A percentile compares a stretch with the other conserved stretches of the same genome.
These are phyloP conservation scores for Calophaca sinica DNA, from an alignment of 306 rosid species.

Conservation along the genomic window DNA sequence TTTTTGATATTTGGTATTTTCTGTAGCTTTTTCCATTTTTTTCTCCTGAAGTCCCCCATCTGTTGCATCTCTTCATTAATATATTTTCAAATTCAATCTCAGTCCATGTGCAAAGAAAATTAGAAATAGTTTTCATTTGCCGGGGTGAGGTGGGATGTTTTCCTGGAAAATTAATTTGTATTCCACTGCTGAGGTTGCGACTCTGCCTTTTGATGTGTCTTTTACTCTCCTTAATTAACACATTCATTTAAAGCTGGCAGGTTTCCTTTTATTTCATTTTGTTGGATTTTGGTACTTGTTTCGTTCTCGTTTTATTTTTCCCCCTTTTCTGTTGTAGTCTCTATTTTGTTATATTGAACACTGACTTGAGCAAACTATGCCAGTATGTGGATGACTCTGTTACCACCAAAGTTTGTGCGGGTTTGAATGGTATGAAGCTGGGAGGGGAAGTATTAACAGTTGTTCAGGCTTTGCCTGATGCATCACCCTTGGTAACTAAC, in stretches of 20 bases:
- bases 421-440: slow-evolving; percentile 85
- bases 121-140: slow-evolving; percentile 18
- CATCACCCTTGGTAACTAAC: slow-evolving; percentile 58
- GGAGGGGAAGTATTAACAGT: slow-evolving; percentile 82
- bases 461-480: slow-evolving; percentile 68
- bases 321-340: slow-evolving; percentile 16
- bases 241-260: not conserved
- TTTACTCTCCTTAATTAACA: too few species aligned
- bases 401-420: slow-evolving; percentile 86
- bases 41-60: not conserved
- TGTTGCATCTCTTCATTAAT: not conserved
- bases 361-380: slow-evolving; percentile 48
- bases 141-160: not conserved
- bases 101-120: slow-evolving; percentile 1
- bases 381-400: slow-evolving; percentile 86
- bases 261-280: slow-evolving; percentile 21
- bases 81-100: not conserved
- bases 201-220: too few species aligned
- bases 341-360: slow-evolving; percentile 19
- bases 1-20: not conserved
- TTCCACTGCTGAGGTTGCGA: not conserved
- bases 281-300: slow-evolving; percentile 10
- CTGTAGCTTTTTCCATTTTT: not conserved
- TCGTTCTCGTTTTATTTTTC: slow-evolving; percentile 8
- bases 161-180: not conserved